Evolutionary conservation across 345 rosid genomes (phyloP).

Genomic region (Brassica juncea): DNA sequence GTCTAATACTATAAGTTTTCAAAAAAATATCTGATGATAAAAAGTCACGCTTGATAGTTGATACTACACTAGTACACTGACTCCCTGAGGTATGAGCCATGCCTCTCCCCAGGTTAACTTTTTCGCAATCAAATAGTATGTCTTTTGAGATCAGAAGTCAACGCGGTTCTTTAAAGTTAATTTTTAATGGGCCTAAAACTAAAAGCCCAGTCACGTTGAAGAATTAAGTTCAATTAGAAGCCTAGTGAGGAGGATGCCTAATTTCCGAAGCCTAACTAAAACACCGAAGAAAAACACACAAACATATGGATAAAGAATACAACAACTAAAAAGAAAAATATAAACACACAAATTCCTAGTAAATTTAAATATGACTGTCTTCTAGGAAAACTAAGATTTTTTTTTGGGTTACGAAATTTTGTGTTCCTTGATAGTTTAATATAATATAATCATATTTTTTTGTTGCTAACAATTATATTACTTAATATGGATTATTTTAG

Average conservation of each 20-base stretch:
- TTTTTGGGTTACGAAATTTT: background rate
- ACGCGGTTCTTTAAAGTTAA: background rate
- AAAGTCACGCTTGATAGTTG: background rate
- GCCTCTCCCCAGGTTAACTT: conserved; percentile 15
- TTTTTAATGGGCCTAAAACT: conserved; percentile 1
- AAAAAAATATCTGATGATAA: background rate
- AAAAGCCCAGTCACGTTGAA: background rate
- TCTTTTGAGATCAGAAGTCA: background rate
- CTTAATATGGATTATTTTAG: background rate
- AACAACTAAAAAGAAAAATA: too few species aligned
- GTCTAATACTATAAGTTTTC: background rate
- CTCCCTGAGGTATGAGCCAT: conserved; percentile 22
- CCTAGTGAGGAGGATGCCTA: background rate
- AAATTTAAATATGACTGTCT: background rate
- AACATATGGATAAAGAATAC: background rate
- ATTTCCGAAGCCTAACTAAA: background rate
- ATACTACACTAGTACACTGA: conserved; percentile 17
- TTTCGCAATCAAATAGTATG: background rate
- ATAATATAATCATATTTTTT: background rate
- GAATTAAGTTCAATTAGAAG: background rate
- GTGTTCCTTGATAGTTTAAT: background rate
- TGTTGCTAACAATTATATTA: background rate
- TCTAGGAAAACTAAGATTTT: background rate
- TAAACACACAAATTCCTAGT: background rate
- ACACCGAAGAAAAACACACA: background rate